A percentile compares a stretch with the other conserved stretches of the same genome.
These are phyloP conservation scores for Candida coleopterorum DNA, from an alignment of 805 yeast genomes.

Conservation along the genomic window DNA sequence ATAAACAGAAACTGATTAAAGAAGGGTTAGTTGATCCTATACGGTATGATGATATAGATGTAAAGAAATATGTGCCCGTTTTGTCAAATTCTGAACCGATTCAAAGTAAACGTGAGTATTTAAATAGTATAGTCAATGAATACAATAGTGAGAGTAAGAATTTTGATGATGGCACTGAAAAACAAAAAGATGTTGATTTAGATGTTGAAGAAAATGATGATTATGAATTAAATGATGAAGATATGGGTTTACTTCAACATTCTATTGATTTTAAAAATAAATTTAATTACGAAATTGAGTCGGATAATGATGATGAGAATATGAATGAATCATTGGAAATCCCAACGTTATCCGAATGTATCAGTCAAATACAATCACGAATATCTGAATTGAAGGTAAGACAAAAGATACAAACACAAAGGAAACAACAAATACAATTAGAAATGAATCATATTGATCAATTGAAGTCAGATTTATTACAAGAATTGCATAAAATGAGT, in stretches of 20 bases:
- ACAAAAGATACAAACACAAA: not conserved
- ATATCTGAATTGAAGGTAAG: not conserved
- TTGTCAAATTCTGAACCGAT: conserved; percentile 3
- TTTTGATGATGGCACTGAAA: conserved; percentile 11
- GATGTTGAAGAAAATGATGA: conserved; percentile 9
- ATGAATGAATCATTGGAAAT: conserved; percentile 1
- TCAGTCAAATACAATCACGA: not conserved
- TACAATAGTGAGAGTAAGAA: conserved; percentile 8
- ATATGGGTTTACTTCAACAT: not conserved
- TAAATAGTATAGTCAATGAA: conserved; percentile 8
- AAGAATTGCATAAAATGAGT: not conserved
- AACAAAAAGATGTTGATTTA: not conserved
- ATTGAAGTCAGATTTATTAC: not conserved
- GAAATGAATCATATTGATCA: not conserved
- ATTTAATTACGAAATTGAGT: conserved; percentile 5
- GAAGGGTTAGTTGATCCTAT: conserved; percentile 8
- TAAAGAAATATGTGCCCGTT: conserved; percentile 9
- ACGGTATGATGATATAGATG: not conserved
- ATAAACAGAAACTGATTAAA: conserved; percentile 2
- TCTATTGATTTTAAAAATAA: conserved; percentile 6
- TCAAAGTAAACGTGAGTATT: conserved; percentile 2
- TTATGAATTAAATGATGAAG: conserved; percentile 9
- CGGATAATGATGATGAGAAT: conserved; percentile 9
- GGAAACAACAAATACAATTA: not conserved
- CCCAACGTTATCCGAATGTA: conserved; percentile 1